These are phyloP conservation scores for Lunasporangiospora selenospora DNA, from an alignment of 192 early-diverging fungal genomes.

Conservation along the genomic window DNA sequence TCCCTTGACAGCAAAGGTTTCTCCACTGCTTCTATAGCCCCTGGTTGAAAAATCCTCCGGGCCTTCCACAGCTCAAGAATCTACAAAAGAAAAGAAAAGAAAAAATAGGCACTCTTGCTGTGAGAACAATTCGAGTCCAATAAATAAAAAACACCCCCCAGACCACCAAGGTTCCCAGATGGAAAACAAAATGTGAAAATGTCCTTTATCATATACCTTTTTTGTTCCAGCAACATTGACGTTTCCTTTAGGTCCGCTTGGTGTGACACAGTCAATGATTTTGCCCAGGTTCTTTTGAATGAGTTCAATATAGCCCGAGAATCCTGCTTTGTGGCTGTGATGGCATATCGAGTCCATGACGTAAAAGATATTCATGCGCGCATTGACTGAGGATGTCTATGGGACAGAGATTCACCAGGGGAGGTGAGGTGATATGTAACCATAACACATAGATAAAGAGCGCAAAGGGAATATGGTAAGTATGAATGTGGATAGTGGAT, in stretches of 20 bases:
- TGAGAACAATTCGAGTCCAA: too few relatives aligned
- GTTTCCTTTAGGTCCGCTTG: constrained; percentile 54
- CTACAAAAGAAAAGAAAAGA: constrained; percentile 9
- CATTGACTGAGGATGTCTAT: constrained; percentile 54
- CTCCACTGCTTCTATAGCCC: constrained; percentile 48
- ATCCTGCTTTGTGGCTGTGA: constrained; percentile 51
- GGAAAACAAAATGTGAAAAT: constrained; percentile 5
- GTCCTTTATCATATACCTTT: constrained; percentile 49
- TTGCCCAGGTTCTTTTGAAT: constrained; percentile 49
- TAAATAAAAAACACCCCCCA: neutral
- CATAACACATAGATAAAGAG: too few relatives aligned
- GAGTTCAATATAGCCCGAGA: constrained; percentile 57
- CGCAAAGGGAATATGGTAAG: too few relatives aligned
- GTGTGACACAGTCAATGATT: constrained; percentile 53
- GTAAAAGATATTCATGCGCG: constrained; percentile 64
- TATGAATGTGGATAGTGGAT: too few relatives aligned
- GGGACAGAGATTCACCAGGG: too few relatives aligned
- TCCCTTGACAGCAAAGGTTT: constrained; percentile 44
- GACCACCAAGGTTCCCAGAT: neutral
- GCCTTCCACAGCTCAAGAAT: constrained; percentile 28
- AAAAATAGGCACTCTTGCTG: too few relatives aligned
- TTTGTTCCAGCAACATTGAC: constrained; percentile 60
- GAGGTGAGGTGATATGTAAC: too few relatives aligned
- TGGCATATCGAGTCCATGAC: constrained; percentile 61
- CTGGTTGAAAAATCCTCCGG: constrained; percentile 9